phyloP scores from a whole-genome alignment of 2,329 filamentous ascomycete genomes.

The Fusarium musae region DNA sequence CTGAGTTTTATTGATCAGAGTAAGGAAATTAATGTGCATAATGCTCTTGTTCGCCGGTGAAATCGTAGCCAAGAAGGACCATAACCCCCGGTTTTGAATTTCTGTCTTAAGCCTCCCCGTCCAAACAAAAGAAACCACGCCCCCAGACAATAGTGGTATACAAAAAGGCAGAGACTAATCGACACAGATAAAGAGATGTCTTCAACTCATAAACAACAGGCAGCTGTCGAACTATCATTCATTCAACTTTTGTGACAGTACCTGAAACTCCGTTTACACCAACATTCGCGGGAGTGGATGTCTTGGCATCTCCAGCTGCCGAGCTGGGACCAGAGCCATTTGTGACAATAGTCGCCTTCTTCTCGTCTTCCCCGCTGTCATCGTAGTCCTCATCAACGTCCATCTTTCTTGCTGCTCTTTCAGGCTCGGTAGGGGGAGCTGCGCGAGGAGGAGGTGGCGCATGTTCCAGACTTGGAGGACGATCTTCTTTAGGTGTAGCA shows the following conservation, averaged over 20 bases:
- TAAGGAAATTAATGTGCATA: constrained; percentile 38
- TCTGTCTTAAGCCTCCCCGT: constrained; percentile 30
- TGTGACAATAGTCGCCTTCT: constrained; percentile 61
- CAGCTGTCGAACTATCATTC: constrained; percentile 35
- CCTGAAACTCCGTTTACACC: constrained; percentile 57
- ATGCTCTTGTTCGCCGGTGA: constrained; percentile 45
- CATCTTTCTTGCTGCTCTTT: constrained; percentile 89
- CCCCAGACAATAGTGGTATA: constrained; percentile 37
- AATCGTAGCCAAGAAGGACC: constrained; percentile 48
- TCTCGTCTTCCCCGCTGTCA: constrained; percentile 89
- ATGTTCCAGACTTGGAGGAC: constrained; percentile 54
- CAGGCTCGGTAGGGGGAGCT: constrained; percentile 73
- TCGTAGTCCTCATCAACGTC: constrained; percentile 98
- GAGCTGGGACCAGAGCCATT: constrained; percentile 60
- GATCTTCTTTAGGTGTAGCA: constrained; percentile 67
- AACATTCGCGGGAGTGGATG: constrained; percentile 58
- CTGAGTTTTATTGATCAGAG: constrained; percentile 30
- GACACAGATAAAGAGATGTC: constrained; percentile 36
- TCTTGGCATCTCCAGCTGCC: constrained; percentile 64
- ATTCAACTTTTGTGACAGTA: constrained; percentile 60
- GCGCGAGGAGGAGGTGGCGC: constrained; percentile 54
- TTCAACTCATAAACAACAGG: constrained; percentile 40
- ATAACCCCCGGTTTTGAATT: constrained; percentile 35
- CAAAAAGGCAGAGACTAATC: constrained; percentile 37
- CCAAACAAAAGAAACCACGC: constrained; percentile 39